Base-by-base conservation (phyloP, 306 rosid genomes). In the Lathyrus sativus region DNA sequence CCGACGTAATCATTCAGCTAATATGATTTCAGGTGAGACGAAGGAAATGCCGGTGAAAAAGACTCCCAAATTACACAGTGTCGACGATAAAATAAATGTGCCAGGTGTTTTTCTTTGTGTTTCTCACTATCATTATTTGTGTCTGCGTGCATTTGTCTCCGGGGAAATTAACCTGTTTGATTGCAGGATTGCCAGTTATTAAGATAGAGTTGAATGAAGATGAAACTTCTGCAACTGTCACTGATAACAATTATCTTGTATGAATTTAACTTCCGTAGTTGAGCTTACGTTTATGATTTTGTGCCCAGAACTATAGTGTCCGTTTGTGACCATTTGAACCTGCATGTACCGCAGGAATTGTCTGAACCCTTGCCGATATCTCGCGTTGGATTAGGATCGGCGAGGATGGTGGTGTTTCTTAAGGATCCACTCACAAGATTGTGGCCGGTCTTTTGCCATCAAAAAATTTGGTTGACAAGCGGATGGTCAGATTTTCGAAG, bases 381-480 rank as follows among this genome's bases (percentile, higher is more conserved):
- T 14, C 0, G 5, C 17, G 6, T 6, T 3, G 71, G 60, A 18
- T 0, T 6, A 5, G 11, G 9, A 8, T n/a, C 4, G 55, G 62
- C 44, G 9, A 66, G 76, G 66, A 72, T 18, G 72, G 60, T 80
- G 39, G 88, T 83, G 54, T 10, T 39, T 28, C 87, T 88, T 48
- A 76, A 45, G 65, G 89, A 83, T 77, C 77, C 82, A 3, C 29
- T 7, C 12, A 45, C 13, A 68, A 73, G 80, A 71, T 39, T 74
- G 67, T 88, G 97, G 87, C 91, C 87, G 0, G 82, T 85, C 22
- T 64, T 78, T 62, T 88, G 78, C 79, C 83, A 49, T 65, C 73
- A 82, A 22, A 64, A 28, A 29, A 43, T 35, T 0, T 15, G 11
- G 55, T 51, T 58, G 79, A 24, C 82, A 2, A 48, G 41, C 57